Evolutionary conservation across 2,329 filamentous ascomycete genomes (phyloP).

Genomic region (Scopulariopsis brevicaulis): DNA sequence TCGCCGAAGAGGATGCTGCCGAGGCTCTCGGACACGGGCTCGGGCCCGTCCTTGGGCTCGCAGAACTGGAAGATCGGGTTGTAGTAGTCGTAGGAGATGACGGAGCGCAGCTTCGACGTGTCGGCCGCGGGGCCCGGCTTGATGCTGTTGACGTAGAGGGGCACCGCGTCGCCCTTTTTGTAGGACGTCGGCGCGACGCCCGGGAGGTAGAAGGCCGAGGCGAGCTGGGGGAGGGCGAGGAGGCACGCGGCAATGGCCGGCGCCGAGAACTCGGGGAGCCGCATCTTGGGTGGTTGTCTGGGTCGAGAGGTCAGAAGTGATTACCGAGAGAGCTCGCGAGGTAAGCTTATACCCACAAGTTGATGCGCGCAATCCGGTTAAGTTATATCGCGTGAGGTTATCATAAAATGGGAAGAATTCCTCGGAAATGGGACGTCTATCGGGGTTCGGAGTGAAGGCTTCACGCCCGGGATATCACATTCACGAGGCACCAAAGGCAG

Average conservation of each 20-base stretch:
- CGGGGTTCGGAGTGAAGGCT: background rate
- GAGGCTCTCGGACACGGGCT: slow-evolving; percentile 69
- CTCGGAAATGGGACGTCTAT: background rate
- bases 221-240: slow-evolving; percentile 38
- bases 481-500: background rate
- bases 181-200: slow-evolving; percentile 94
- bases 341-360: background rate
- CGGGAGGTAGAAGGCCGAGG: slow-evolving; percentile 83
- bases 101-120: slow-evolving; percentile 78
- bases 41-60: slow-evolving; percentile 60
- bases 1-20: slow-evolving; percentile 97
- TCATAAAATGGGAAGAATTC: background rate
- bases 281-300: slow-evolving; percentile 25
- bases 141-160: slow-evolving; percentile 85
- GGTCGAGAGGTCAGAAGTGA: background rate
- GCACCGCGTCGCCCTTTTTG: slow-evolving; percentile 65
- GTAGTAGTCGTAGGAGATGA: slow-evolving; percentile 96
- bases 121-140: slow-evolving; percentile 69
- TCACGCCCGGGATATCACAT: background rate
- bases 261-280: slow-evolving; percentile 30
- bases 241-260: slow-evolving; percentile 34
- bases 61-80: slow-evolving; percentile 83
- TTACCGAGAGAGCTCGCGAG: background rate
- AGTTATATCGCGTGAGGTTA: background rate
- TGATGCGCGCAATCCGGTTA: background rate